Percentiles rank a stretch among this genome's conserved stretches.
Conservation (phyloP, 805 yeast species). For the Yarrowia hollandica region DNA sequence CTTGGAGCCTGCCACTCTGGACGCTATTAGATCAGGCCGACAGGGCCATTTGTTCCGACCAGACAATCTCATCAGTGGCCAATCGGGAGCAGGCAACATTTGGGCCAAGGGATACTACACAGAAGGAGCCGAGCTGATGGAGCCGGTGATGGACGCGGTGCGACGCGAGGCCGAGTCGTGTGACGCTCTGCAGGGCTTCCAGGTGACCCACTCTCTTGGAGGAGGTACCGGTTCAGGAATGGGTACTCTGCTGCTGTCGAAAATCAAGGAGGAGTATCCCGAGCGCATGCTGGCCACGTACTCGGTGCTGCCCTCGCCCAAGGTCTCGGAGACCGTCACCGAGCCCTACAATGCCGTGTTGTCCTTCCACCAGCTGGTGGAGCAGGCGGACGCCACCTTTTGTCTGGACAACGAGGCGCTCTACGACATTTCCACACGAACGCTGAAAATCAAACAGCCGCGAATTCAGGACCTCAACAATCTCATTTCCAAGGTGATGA, state of each 20-base stretch:
- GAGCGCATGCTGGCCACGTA: constrained; percentile 97
- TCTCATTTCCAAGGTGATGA: constrained; percentile 87
- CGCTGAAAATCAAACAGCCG: constrained; percentile 78
- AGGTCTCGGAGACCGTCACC: constrained; percentile 88
- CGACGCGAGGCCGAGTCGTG: constrained; percentile 94
- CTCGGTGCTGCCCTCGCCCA: constrained; percentile 93
- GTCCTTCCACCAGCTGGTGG: constrained; percentile 90
- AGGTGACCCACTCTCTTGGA: constrained; percentile 77
- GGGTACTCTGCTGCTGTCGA: constrained; percentile 86
- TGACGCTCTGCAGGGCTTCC: constrained; percentile 94
- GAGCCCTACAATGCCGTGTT: constrained; percentile 95
- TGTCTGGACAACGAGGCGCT: constrained; percentile 95
- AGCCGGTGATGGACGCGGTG: constrained; percentile 84
- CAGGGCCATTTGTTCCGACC: constrained; percentile 89
- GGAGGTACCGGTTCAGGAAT: constrained; percentile 98
- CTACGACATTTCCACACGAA: constrained; percentile 84
- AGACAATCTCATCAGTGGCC: constrained; percentile 86
- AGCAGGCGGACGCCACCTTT: constrained; percentile 88
- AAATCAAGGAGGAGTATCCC: constrained; percentile 88
- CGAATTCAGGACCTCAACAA: constrained; percentile 77
- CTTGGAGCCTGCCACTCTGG: constrained; percentile 93
- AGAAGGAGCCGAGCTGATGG: constrained; percentile 94
- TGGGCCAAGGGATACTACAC: constrained; percentile 99
- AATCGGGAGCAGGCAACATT: constrained; percentile 92
- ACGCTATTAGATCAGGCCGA: constrained; percentile 72